Base-by-base conservation (phyloP, 768 basidiomycete genomes). In the Hortiboletus campestris region DNA sequence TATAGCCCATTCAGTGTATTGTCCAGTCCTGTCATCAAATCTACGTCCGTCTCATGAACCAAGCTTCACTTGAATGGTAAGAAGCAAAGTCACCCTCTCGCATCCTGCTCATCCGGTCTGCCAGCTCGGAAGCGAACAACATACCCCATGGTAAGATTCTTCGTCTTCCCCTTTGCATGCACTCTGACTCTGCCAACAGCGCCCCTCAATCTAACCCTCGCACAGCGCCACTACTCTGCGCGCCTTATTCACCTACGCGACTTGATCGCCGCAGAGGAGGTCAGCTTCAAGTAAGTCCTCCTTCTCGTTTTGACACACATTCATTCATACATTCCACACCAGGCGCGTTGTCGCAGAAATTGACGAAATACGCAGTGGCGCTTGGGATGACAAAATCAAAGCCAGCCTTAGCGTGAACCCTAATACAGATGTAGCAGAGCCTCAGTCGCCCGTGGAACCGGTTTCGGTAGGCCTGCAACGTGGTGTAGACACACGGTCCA, bases 321-420 rank as follows among this genome's bases (percentile, higher is more conserved):
- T 45, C 46, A 59, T 49, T 22, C 34, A n/a, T 44, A 6, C 19
- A 25, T 40, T 19, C 13, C 36, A 13, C 36, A 17, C 9, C 9
- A 92, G 91, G 70, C 72, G 71, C 34, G 76, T 94, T 14, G 77
- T 85, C 19, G 72, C 79, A 4, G 93, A 95, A 71, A 90, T 94
- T 43, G 83, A 89, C 47, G 83, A 84, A 2, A 88, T 94, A 57
- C 84, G 85, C 28, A 74, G 79, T 13, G 90, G 91, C 1, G 70
- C 72, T 49, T 84, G 84, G 81, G 87, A 89, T 62, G 75, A 77
- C 46, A 73, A 72, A 60, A 80, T 87, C 17, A 71, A 63, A 56
- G 64, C 66, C 53, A 61, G 76, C 58, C 66, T 74, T 64, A 11
- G 39, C 38, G 36, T 46, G 13, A 50, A 11, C 69, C 17, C 49